Conservation (phyloP, 495 filamentous ascomycete species). For the Neurospora sp. region DNA sequence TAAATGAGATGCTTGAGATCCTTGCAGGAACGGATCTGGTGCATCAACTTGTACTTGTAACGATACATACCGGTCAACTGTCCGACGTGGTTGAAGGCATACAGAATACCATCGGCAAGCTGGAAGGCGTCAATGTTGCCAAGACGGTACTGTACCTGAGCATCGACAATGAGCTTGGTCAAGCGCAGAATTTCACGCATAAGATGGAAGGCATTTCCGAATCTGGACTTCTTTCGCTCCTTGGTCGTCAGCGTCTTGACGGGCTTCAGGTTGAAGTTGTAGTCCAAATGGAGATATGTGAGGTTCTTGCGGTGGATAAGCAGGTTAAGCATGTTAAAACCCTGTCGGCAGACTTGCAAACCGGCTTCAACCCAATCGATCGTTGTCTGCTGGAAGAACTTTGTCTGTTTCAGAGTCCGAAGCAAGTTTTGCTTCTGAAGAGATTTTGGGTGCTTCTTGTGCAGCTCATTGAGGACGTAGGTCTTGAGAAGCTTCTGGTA, state of each 20-base stretch:
- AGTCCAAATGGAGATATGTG: slow-evolving; percentile 96
- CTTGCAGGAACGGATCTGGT: slow-evolving; percentile 98
- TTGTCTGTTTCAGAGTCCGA: slow-evolving; percentile 83
- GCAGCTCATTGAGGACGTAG: slow-evolving; percentile 91
- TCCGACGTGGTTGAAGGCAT: slow-evolving; percentile 98
- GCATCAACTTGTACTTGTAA: slow-evolving; percentile 99
- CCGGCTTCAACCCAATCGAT: slow-evolving; percentile 99
- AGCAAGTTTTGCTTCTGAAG: slow-evolving; percentile 91
- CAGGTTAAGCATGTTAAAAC: slow-evolving; percentile 98
- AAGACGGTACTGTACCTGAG: slow-evolving; percentile 94
- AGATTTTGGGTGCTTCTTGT: slow-evolving; percentile 88
- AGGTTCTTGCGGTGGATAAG: slow-evolving; percentile 98
- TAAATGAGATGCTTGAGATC: slow-evolving; percentile 99
- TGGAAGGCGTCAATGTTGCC: slow-evolving; percentile 99
- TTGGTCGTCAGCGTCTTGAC: slow-evolving; percentile 99
- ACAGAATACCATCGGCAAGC: slow-evolving; percentile 94
- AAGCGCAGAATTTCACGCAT: slow-evolving; percentile 98
- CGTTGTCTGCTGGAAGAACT: slow-evolving; percentile 98
- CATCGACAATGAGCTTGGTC: slow-evolving; percentile 97
- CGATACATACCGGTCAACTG: slow-evolving; percentile 99
- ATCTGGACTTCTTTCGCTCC: slow-evolving; percentile 98
- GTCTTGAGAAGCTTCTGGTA: slow-evolving; percentile 98
- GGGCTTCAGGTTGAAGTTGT: slow-evolving; percentile 99
- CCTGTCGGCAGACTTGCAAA: slow-evolving; percentile 94
- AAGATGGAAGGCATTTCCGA: slow-evolving; percentile 98